Base-by-base conservation (phyloP, 2,329 filamentous ascomycete genomes). In the Talaromyces piceae region DNA sequence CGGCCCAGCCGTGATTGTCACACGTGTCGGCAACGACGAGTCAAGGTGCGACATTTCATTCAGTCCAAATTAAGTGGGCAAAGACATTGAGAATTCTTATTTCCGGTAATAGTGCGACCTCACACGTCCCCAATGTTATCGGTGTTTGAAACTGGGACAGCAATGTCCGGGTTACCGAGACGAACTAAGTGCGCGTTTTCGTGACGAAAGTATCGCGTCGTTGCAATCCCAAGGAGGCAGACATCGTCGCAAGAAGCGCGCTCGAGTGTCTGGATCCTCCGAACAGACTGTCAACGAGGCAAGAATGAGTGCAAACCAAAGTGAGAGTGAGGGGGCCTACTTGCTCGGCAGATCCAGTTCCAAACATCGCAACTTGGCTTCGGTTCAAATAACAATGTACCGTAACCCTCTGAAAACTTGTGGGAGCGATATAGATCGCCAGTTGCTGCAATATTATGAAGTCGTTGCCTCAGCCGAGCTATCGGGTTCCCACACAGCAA, bases 1-100 rank as follows among this genome's bases (percentile, higher is more conserved):
- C 47, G 47, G 30, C 47, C 47, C 11, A 49, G 47, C 13, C 47
- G 47, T 26, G 47, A 41, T 49, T 49, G 33, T 39, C 23, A 49
- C 27, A 11, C 31, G 18, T 49, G 47, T n/a, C 47, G 47, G 18
- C 12, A 28, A 27, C 23, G 47, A 23, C 47, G 47, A n/a, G 41
- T 39, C 1, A 49, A 41, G 47, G 47, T 49, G 28, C 28, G n/a
- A n/a, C n/a, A n/a, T n/a, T n/a, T n/a, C n/a, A n/a, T n/a, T n/a
- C n/a, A n/a, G n/a, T n/a, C n/a, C n/a, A n/a, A 4, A 18, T 37
- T 9, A 20, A 37, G 7, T 18, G 33, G 20, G 20, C 33, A 37
- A 9, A 18, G 16, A n/a, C 33, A 4, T 7, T 37, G 20, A 37
- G n/a, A 37, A 18, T 4, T n/a, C 11, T 37, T 37, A 18, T 9